Percentiles rank a stretch among this genome's conserved stretches.
phyloP scores from a whole-genome alignment of 179 eudicot species.

The Drosera spatulata region DNA sequence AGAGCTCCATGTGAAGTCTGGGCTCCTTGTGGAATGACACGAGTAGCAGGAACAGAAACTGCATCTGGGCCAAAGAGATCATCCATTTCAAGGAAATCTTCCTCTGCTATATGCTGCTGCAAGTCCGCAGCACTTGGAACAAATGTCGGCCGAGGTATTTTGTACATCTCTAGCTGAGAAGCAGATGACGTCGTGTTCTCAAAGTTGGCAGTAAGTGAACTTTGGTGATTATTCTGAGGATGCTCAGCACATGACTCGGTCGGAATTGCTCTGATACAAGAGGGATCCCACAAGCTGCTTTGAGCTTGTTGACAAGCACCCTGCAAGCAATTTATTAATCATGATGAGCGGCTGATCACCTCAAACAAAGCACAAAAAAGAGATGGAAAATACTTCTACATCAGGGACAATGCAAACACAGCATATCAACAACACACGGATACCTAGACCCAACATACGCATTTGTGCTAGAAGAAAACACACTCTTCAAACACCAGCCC shows the following conservation, averaged over 20 bases:
- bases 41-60: conserved; percentile 6
- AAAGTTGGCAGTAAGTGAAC: conserved; percentile 2
- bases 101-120: not conserved
- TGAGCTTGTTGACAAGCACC: conserved; percentile 15
- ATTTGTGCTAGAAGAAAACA: too few species aligned
- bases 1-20: not conserved
- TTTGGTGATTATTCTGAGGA: conserved; percentile 7
- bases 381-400: too few species aligned
- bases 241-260: conserved; percentile 5
- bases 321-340: conserved; percentile 8
- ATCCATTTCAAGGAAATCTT: conserved; percentile 2
- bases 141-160: conserved; percentile 10
- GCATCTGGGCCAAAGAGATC: conserved; percentile 5
- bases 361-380: too few species aligned
- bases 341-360: not conserved
- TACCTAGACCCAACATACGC: too few species aligned
- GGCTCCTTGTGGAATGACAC: not conserved
- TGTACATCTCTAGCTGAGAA: not conserved
- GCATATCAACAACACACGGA: too few species aligned
- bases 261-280: conserved; percentile 8
- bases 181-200: conserved; percentile 4
- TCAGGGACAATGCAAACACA: too few species aligned
- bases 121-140: not conserved
- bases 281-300: conserved; percentile 5
- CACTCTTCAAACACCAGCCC: too few species aligned